Evolutionary conservation across 2,329 filamentous ascomycete species (phyloP), one percentile per base, ranked within the genome.

Genomic region (Dactylellina haptotyla): DNA sequence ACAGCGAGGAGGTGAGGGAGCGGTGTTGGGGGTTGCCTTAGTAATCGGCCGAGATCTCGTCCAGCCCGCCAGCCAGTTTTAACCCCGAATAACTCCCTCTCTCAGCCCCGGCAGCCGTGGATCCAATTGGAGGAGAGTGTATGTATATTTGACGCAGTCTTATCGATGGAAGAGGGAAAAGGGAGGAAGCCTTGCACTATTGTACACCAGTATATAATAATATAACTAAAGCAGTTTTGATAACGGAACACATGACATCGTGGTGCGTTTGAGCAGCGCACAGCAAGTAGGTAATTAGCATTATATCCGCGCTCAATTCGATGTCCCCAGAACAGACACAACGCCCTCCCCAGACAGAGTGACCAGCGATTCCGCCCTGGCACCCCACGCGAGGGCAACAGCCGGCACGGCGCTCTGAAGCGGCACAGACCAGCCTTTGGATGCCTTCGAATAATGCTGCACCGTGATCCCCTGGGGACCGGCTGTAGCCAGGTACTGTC

Each of bases 351-450:
- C 84, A 78, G 90, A 91, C 75, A 96, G 84, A 16, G 89, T 86
- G 57, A 97, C 84, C 77, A 98, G 83, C 77, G 87, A 89, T 80
- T 88, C 88, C 9, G 90, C 94, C 54, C 87, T 85, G 23, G 85
- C 83, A 5, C 92, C 92, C 94, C 94, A 99, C 73, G 86, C 85
- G 51, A 96, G 85, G 18, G 89, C 88, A 28, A 89, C 87, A 0
- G 90, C 89, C 14, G 90, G 86, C 23, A 92, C 86, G 1, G 90
- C 91, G 79, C 87, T 92, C 78, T 90, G 87, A 76, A 97, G 84
- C 8, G 91, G 89, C 83, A 97, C 93, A 46, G 88, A 90, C 95
- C 95, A 99, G 67, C 86, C 85, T 86, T 97, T 99, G 75, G 87
- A 86, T 58, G 88, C 84, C 85, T 98, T 99, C 75, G 87, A 86